Conservation (phyloP, 768 basidiomycete genomes). For the Naganishia antarctica region DNA sequence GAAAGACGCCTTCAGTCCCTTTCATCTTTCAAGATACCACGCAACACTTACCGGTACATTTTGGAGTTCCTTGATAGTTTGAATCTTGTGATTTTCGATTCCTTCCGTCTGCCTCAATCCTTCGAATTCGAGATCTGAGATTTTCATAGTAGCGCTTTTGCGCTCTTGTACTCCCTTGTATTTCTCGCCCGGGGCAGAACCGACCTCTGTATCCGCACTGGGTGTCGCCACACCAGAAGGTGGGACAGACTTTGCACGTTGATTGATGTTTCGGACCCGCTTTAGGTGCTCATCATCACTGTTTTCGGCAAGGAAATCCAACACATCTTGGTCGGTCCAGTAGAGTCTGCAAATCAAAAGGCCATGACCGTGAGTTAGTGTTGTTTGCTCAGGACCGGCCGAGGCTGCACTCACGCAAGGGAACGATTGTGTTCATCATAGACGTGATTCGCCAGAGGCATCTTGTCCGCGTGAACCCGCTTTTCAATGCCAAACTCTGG, state of each 20-base stretch:
- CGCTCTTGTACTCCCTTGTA: constrained; percentile 57
- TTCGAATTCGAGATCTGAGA: constrained; percentile 73
- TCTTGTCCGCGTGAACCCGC: constrained; percentile 95
- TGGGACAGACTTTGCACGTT: constrained; percentile 68
- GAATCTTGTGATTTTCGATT: constrained; percentile 73
- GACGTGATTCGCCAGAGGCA: constrained; percentile 98
- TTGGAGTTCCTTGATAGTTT: constrained; percentile 90
- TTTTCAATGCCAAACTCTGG: constrained; percentile 99
- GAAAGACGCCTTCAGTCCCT: not conserved
- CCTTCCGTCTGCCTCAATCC: constrained; percentile 52
- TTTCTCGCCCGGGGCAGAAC: constrained; percentile 66
- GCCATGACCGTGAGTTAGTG: not conserved
- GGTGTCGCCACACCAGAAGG: constrained; percentile 73
- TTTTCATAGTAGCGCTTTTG: constrained; percentile 67
- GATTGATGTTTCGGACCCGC: constrained; percentile 60
- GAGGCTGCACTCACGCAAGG: constrained; percentile 51
- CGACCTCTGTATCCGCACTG: constrained; percentile 80
- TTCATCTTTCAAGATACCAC: not conserved
- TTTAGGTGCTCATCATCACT: constrained; percentile 93
- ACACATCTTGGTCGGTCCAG: constrained; percentile 91
- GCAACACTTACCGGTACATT: constrained; percentile 70
- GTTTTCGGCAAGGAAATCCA: constrained; percentile 89
- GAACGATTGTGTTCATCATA: constrained; percentile 91
- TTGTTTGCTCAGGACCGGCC: not conserved
- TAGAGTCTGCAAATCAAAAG: constrained; percentile 61